Conservation (phyloP, 306 rosid species). For the Abrus pulchellus region DNA sequence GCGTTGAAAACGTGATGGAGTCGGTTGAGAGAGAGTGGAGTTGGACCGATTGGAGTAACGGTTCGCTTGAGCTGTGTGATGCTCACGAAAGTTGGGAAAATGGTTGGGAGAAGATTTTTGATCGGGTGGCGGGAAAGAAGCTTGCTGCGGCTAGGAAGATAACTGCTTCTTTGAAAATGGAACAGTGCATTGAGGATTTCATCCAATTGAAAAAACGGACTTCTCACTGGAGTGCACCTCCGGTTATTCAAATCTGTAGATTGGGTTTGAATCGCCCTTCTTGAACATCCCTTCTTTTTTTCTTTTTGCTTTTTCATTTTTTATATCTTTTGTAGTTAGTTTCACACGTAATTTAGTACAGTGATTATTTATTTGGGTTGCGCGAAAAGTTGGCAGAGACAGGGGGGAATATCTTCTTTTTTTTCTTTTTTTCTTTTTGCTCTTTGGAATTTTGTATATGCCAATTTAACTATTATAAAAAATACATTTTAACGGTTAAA, state of each 20-base stretch:
- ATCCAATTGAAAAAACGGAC: slow-evolving; percentile 49
- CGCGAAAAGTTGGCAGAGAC: no score
- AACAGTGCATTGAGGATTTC: slow-evolving; percentile 59
- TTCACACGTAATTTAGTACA: neutral
- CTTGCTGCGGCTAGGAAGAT: slow-evolving; percentile 51
- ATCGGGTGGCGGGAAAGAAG: slow-evolving; percentile 57
- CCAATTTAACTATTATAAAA: no score
- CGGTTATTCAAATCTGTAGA: slow-evolving; percentile 57
- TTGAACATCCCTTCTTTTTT: neutral
- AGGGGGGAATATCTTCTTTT: no score
- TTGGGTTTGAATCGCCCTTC: slow-evolving; percentile 42
- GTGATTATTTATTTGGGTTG: neutral
- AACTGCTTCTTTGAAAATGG: slow-evolving; percentile 46
- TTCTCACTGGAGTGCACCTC: slow-evolving; percentile 69
- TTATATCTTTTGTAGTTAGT: neutral
- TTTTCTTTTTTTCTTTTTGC: no score
- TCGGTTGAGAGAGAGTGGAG: slow-evolving; percentile 67
- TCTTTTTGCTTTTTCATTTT: neutral
- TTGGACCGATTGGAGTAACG: slow-evolving; percentile 79
- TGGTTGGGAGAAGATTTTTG: slow-evolving; percentile 74
- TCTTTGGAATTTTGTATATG: no score
- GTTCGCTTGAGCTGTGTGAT: slow-evolving; percentile 68
- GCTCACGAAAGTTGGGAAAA: slow-evolving; percentile 69
- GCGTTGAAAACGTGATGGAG: slow-evolving; percentile 65
- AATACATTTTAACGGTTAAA: no score